These are phyloP conservation scores for Forsythia suspensa DNA, from an alignment of 257 asterid species.

Conservation along the genomic window DNA sequence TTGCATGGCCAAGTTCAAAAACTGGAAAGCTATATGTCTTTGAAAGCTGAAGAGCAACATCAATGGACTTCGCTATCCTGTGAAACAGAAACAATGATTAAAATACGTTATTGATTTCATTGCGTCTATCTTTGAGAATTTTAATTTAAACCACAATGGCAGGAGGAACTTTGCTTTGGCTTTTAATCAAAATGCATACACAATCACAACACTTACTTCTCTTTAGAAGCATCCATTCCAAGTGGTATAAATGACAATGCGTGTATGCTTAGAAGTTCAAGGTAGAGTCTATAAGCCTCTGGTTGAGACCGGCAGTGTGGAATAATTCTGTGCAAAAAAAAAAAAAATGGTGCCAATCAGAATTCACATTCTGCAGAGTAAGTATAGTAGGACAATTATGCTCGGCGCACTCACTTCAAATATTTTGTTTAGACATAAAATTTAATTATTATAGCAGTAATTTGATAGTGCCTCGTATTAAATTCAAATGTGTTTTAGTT, in stretches of 20 bases:
- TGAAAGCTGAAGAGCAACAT: slow-evolving; percentile 19
- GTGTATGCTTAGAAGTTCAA: slow-evolving; percentile 17
- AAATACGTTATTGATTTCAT: background rate
- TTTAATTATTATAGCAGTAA: too few species aligned
- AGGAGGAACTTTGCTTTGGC: background rate
- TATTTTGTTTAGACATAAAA: background rate
- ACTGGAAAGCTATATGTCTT: slow-evolving; percentile 3
- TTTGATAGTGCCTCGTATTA: too few species aligned
- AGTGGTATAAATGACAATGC: background rate
- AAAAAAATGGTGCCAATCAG: background rate
- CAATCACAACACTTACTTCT: slow-evolving; percentile 3
- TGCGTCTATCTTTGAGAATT: background rate
- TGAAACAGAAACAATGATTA: background rate
- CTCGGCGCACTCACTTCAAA: background rate
- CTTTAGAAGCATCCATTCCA: background rate
- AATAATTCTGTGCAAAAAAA: slow-evolving; percentile 13
- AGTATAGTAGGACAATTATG: background rate
- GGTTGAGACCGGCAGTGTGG: slow-evolving; percentile 12
- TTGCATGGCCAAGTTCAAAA: slow-evolving; percentile 7
- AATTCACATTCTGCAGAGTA: background rate
- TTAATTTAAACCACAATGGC: background rate
- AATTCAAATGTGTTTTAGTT: too few species aligned
- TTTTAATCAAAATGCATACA: background rate
- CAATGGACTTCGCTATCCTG: slow-evolving; percentile 19
- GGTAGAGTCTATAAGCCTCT: slow-evolving; percentile 17